These are phyloP conservation scores for Diaporthe nobilis DNA, from an alignment of 2,329 filamentous ascomycete genomes.

Conservation along the genomic window DNA sequence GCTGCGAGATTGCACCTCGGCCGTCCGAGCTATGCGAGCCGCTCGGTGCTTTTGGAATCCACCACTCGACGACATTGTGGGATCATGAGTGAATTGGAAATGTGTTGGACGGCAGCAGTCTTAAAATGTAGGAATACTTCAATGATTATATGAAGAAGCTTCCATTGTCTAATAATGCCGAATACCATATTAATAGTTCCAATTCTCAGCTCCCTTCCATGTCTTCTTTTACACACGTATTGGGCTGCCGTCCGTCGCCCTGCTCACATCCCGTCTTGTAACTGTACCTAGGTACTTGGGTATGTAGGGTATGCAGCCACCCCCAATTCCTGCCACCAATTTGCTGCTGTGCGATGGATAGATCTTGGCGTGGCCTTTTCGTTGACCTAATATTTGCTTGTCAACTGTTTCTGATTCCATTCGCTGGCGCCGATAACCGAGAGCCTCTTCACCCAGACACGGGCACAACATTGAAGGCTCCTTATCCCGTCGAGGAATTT, in stretches of 20 bases:
- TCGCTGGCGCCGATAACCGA: too few relatives aligned
- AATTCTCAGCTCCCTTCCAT: not conserved
- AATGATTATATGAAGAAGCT: not conserved
- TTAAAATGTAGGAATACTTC: not conserved
- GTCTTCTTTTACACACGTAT: not conserved
- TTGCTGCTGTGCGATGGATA: not conserved
- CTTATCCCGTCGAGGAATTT: not conserved
- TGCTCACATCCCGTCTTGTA: not conserved
- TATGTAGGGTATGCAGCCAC: not conserved
- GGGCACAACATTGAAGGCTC: not conserved
- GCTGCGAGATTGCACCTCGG: conserved; percentile 11
- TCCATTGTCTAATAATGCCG: not conserved
- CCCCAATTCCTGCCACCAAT: not conserved
- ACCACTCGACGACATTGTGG: not conserved
- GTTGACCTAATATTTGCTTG: not conserved
- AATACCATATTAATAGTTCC: not conserved
- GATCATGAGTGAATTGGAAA: too few relatives aligned
- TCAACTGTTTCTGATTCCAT: too few relatives aligned
- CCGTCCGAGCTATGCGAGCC: conserved; percentile 12
- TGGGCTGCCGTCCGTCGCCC: not conserved
- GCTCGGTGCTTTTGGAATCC: not conserved
- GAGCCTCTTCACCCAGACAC: not conserved
- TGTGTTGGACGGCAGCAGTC: not conserved
- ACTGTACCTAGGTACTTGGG: too few relatives aligned
- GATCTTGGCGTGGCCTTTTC: not conserved